These are phyloP conservation scores for Craterostigma plantagineum DNA, from an alignment of 257 asterid genomes.

Conservation along the genomic window DNA sequence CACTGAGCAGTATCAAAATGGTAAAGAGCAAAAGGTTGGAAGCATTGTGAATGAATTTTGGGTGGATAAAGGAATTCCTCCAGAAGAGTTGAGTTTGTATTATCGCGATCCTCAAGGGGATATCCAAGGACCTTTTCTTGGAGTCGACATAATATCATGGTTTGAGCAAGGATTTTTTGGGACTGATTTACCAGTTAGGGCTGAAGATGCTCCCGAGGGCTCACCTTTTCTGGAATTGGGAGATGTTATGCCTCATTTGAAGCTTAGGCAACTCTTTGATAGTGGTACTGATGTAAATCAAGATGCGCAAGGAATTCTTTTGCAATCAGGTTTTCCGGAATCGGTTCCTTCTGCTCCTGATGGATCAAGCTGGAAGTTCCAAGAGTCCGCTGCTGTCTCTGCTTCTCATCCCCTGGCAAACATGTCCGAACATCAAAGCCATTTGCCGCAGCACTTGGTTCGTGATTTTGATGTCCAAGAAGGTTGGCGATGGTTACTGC, in stretches of 20 bases:
- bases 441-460: constrained; percentile 24
- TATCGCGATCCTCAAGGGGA: constrained; percentile 96
- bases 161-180: constrained; percentile 97
- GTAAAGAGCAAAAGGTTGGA: constrained; percentile 20
- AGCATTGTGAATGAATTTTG: constrained; percentile 20
- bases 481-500: constrained; percentile 28
- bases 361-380: constrained; percentile 31
- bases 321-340: constrained; percentile 21
- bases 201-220: constrained; percentile 72
- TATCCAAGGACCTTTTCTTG: constrained; percentile 97
- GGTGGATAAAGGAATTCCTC: constrained; percentile 33
- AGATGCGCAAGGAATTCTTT: constrained; percentile 22
- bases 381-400: constrained; percentile 37
- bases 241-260: constrained; percentile 83
- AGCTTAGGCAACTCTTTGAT: constrained; percentile 23
- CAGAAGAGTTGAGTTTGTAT: constrained; percentile 75
- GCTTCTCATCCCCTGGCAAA: constrained; percentile 24
- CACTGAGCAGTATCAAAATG: constrained; percentile 37
- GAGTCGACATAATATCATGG: constrained; percentile 90
- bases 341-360: constrained; percentile 24
- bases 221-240: constrained; percentile 66
- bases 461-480: constrained; percentile 40
- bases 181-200: constrained; percentile 76
- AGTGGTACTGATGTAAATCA: constrained; percentile 23
- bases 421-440: constrained; percentile 28